A percentile compares a stretch with the other conserved stretches of the same genome.
Evolutionary conservation across 2,329 filamentous ascomycete genomes (phyloP).

Genomic region (Epichloe gansuensis): DNA sequence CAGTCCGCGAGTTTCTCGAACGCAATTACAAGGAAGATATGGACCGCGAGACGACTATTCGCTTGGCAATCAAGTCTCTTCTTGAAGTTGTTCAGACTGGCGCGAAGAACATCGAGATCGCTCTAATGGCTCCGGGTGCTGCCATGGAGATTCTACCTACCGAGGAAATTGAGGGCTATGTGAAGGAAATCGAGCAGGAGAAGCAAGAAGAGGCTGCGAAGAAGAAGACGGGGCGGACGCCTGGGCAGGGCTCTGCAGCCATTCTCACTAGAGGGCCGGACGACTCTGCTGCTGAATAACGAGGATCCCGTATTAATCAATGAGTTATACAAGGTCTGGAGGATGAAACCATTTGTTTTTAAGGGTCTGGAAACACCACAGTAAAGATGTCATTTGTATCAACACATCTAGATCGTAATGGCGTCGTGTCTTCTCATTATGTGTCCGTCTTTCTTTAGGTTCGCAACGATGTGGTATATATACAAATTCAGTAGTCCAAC

Average conservation of each 20-base stretch:
- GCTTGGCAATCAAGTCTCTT: constrained; percentile 94
- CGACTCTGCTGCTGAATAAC: constrained; percentile 26
- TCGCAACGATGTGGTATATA: not conserved
- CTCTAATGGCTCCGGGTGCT: constrained; percentile 91
- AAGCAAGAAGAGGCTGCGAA: constrained; percentile 97
- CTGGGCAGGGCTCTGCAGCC: constrained; percentile 57
- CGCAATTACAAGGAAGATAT: constrained; percentile 98
- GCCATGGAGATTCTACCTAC: constrained; percentile 84
- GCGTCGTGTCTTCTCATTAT: not conserved
- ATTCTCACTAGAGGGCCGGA: constrained; percentile 56
- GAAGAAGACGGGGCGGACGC: constrained; percentile 76
- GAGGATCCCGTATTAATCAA: constrained; percentile 2
- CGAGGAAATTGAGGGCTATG: constrained; percentile 92
- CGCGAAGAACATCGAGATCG: constrained; percentile 99
- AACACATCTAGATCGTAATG: constrained; percentile 16
- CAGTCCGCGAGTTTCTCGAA: constrained; percentile 95
- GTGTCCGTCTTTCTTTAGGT: not conserved
- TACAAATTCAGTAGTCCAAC: constrained; percentile 18
- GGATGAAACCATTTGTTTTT: not conserved
- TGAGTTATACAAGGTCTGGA: not conserved
- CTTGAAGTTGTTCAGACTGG: constrained; percentile 97
- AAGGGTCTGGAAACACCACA: constrained; percentile 12
- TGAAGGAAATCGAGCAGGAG: constrained; percentile 98
- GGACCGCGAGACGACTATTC: constrained; percentile 92
- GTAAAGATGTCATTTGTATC: constrained; percentile 23